A percentile compares a stretch with the other conserved stretches of the same genome.
Conservation (phyloP, 805 yeast genomes). For the Saturnispora zaruensis region DNA sequence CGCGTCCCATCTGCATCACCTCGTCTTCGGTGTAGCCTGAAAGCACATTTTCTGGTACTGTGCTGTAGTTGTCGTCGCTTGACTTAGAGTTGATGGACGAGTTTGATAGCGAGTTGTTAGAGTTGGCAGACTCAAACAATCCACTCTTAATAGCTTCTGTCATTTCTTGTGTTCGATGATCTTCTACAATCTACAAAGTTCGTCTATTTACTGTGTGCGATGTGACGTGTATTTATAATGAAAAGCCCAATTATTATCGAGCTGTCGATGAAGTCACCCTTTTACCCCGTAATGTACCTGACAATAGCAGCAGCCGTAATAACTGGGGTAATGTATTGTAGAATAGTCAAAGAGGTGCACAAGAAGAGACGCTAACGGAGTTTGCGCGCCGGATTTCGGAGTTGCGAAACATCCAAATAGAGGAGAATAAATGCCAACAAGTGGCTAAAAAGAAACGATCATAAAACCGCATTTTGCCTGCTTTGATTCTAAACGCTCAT, state of each 20-base stretch:
- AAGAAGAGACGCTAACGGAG: neutral
- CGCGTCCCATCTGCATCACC: slow-evolving; percentile 62
- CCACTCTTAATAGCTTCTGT: neutral
- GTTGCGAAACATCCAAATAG: too few relatives aligned
- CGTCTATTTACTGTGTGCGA: neutral
- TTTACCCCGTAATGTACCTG: neutral
- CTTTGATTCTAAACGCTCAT: too few relatives aligned
- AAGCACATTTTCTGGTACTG: slow-evolving; percentile 34
- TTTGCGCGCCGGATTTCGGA: neutral
- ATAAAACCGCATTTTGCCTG: too few relatives aligned
- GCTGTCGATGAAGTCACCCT: neutral
- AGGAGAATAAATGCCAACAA: too few relatives aligned
- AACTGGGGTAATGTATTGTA: neutral
- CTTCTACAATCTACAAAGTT: neutral
- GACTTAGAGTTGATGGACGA: neutral
- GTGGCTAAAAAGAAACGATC: too few relatives aligned
- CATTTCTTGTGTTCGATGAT: neutral
- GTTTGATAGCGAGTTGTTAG: neutral
- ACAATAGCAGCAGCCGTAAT: neutral
- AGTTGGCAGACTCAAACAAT: neutral
- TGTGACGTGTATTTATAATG: neutral
- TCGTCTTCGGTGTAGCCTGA: slow-evolving; percentile 52
- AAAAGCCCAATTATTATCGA: too few relatives aligned
- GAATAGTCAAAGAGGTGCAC: neutral
- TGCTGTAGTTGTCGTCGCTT: neutral